Evolutionary conservation across 75 land plant species (phyloP), one percentile per base, ranked within the genome.

Genomic region (Picea glauca): DNA sequence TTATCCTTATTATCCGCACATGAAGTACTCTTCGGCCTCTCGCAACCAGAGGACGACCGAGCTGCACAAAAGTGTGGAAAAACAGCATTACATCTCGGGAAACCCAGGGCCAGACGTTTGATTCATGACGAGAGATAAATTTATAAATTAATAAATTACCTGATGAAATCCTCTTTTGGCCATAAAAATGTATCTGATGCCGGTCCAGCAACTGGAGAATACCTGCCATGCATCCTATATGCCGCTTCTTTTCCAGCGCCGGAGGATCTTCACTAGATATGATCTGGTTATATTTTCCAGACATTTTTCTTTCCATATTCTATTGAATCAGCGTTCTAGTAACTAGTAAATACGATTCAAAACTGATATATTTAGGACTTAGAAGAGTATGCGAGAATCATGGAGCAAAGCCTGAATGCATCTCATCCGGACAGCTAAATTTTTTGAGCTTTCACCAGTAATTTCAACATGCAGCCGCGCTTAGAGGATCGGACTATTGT

Each of bases 141-240:
- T 33, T 15, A 31, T 33, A 65, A 65, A 18, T 4, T 3, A 60
- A 60, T 50, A 50, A 50, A 50, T 74, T 56, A 74, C 76, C 76
- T 26, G 31, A 33, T 7, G 76, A 21, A 30, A 57, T 74, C 58
- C 76, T 74, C 35, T 57, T 74, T 33, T 74, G 20, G 33, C 58
- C 76, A 30, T 30, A 13, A n/a, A 54, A 26, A 30, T 13, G 21
- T 1, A n/a, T 43, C 26, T 74, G 76, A 13, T 50, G 33, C 58
- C 33, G 50, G 21, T 74, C 76, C 5, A 74, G 14, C 15, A 74
- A 4, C 18, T 74, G 58, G 18, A 74, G 33, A 74, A 74, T 21
- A 14, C 76, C 76, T 12, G 76, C 1, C 33, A 74, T 74, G 76
- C 76, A 74, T 21, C 76, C 76, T 12, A 74, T 74, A 2, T 57